These are phyloP conservation scores for Misopates orontium DNA, from an alignment of 257 asterid species.

Conservation along the genomic window DNA sequence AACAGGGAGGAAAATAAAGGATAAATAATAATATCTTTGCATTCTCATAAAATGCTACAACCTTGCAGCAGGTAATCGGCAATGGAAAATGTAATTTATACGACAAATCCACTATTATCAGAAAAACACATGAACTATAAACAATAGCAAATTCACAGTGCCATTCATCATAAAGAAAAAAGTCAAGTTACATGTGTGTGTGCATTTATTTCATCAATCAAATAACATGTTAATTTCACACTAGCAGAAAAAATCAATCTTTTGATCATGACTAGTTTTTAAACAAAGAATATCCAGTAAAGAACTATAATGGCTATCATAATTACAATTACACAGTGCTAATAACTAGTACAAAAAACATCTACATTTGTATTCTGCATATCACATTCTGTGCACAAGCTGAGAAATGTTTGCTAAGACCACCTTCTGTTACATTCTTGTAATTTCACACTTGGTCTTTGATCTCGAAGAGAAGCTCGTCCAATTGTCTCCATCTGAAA, in stretches of 20 bases:
- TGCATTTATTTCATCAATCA: not conserved
- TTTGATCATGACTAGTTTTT: not conserved
- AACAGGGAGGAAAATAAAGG: no score
- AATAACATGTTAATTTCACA: no score
- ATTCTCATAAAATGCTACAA: no score
- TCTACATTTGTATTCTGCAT: not conserved
- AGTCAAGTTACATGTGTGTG: not conserved
- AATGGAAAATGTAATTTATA: no score
- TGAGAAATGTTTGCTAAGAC: not conserved
- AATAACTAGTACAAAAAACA: not conserved
- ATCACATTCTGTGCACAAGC: conserved; percentile 1
- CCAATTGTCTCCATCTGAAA: not conserved
- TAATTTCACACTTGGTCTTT: not conserved
- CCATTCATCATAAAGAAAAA: no score
- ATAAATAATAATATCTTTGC: no score
- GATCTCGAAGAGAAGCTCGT: not conserved
- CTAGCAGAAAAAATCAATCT: not conserved
- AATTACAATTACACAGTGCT: not conserved
- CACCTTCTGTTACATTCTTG: not conserved
- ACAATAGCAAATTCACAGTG: no score
- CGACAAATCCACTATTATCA: no score
- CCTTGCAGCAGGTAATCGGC: no score
- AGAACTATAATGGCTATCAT: not conserved
- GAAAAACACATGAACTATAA: no score
- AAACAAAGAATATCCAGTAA: not conserved